Evolutionary conservation across 2,329 filamentous ascomycete genomes (phyloP), one percentile per base, ranked within the genome.

Genomic region (Hypoxylon sp.): DNA sequence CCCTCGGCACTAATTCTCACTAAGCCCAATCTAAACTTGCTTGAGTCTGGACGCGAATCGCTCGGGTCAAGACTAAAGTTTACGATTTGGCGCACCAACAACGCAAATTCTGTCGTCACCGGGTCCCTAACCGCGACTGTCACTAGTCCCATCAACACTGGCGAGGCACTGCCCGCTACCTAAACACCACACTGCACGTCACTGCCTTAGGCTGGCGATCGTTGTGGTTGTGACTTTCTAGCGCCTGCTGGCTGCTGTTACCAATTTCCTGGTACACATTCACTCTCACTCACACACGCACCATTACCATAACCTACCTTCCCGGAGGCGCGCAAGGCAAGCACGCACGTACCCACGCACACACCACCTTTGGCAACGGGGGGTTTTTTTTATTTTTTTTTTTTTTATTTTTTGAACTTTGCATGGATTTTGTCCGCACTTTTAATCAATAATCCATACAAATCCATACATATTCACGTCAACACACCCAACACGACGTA

Each of bases 1-100:
- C 66, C 66, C 66, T 76, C 67, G 71, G 72, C 75, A 75, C 75
- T 77, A 77, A 75, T 73, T 74, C 70, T 74, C 74, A 75, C 74
- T 77, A 74, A 77, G 73, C 72, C 74, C 72, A 70, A 71, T 71
- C 75, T 75, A 76, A 76, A 74, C 75, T 54, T 67, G 58, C 63
- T 63, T 67, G 60, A 70, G 67, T 66, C 71, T 70, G 69, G 69
- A 70, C 66, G 66, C 69, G 66, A 69, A 65, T 64, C 64, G 64
- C 58, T 73, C 53, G 67, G 67, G 62, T 71, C 64, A 47, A 65
- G 63, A 63, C 67, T 73, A 73, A 69, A 63, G 54, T 62, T 69
- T 72, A 65, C 61, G 57, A 67, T 59, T 64, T 70, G 60, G 66
- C 63, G 67, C 60, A 66, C 67, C 65, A 64, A 63, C 65, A 63